phyloP scores from a whole-genome alignment of 805 yeast genomes.

The Schwanniomyces occidentalis region DNA sequence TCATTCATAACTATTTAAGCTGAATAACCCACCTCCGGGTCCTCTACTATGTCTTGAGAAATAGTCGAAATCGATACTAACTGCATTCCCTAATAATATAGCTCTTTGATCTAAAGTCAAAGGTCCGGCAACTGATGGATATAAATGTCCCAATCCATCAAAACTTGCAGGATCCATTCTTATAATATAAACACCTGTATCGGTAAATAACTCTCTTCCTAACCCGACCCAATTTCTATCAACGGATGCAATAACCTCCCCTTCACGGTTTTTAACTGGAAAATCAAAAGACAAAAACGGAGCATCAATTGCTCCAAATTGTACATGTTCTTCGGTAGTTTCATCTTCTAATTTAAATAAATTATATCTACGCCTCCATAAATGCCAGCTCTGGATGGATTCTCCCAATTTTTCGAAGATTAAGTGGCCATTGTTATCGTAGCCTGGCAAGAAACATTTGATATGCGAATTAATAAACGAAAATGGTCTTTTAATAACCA shows the following conservation, averaged over 20 bases:
- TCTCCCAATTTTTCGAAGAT: conserved; percentile 69
- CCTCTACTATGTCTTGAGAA: conserved; percentile 86
- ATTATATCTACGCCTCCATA: conserved; percentile 88
- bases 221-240: conserved; percentile 95
- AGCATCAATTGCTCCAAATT: conserved; percentile 86
- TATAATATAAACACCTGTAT: conserved; percentile 87
- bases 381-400: conserved; percentile 89
- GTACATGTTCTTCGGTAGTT: conserved; percentile 52
- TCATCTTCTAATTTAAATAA: conserved; percentile 57
- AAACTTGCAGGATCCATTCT: conserved; percentile 78
- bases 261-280: conserved; percentile 63
- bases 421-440: conserved; percentile 32
- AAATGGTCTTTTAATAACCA: conserved; percentile 79
- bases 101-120: conserved; percentile 83
- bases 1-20: conserved; percentile 24
- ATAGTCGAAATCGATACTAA: conserved; percentile 93
- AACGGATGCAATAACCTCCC: conserved; percentile 67
- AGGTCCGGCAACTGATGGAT: conserved; percentile 51
- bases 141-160: conserved; percentile 53
- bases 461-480: conserved; percentile 88
- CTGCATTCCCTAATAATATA: conserved; percentile 79
- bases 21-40: conserved; percentile 46
- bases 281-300: conserved; percentile 86
- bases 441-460: conserved; percentile 64
- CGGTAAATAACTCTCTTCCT: conserved; percentile 90